Conservation (phyloP, 208 protist species). For the Acanthamoeba castellanii region DNA sequence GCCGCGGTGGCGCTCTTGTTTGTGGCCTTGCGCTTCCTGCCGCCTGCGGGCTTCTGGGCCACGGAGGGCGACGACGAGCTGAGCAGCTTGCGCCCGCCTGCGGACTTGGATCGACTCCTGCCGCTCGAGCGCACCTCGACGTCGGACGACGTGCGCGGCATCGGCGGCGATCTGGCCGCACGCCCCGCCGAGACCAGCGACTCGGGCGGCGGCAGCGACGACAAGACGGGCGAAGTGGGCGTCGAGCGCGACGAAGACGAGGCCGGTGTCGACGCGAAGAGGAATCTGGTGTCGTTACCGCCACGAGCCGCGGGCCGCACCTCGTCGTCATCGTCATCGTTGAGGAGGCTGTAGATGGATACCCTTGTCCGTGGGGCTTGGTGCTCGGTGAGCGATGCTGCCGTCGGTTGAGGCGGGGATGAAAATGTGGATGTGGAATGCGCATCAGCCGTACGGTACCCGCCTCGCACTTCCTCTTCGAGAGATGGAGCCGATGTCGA, state of each 20-base stretch:
- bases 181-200: background rate
- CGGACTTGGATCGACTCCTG: background rate
- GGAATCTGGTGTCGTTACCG: background rate
- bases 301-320: background rate
- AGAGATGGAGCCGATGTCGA: background rate
- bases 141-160: background rate
- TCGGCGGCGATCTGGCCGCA: background rate
- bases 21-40: background rate
- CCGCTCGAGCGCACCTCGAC: background rate
- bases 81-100: slow-evolving; percentile 19
- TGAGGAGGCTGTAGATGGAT: slow-evolving; percentile 15
- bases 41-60: background rate
- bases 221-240: background rate
- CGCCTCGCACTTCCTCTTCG: too few species aligned
- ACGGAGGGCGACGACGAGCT: slow-evolving; percentile 5
- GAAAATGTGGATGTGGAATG: too few species aligned
- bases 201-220: background rate
- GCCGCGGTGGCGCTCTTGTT: background rate
- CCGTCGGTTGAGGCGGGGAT: background rate
- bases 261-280: background rate
- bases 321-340: background rate
- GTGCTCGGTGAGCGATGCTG: background rate
- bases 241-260: background rate
- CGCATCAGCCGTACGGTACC: too few species aligned
- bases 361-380: background rate